Evolutionary conservation across 73 alveolate genomes (phyloP).

Genomic region (Paramecium biaurelia): DNA sequence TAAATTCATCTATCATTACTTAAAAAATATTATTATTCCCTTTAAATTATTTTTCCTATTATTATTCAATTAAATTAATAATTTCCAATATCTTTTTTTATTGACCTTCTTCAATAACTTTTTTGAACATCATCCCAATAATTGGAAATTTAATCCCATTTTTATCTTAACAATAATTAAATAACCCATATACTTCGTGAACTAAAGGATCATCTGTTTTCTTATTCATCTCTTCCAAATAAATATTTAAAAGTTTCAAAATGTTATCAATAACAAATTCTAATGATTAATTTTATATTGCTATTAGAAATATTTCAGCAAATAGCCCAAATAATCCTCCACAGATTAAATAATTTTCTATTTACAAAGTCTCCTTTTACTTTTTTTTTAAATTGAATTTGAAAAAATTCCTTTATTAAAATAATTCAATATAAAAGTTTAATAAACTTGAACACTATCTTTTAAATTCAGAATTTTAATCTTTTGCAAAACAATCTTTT

Average conservation of each 20-base stretch:
- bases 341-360: not conserved
- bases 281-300: not conserved
- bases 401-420: not conserved
- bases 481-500: not conserved
- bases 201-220: not conserved
- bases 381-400: not conserved
- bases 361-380: not conserved
- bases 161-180: not conserved
- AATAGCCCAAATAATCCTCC: not conserved
- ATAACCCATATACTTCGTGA: not conserved
- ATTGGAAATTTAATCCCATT: not conserved
- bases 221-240: not conserved
- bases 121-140: not conserved
- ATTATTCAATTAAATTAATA: not conserved
- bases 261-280: not conserved
- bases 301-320: not conserved
- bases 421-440: not conserved
- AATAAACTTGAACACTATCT: not conserved
- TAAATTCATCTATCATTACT: not conserved
- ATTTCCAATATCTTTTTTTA: not conserved
- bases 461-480: not conserved
- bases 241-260: not conserved
- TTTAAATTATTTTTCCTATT: not conserved
- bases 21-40: not conserved
- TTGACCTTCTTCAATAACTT: not conserved